phyloP scores from a whole-genome alignment of 2,329 filamentous ascomycete species.

The Furcasterigmium furcatum region DNA sequence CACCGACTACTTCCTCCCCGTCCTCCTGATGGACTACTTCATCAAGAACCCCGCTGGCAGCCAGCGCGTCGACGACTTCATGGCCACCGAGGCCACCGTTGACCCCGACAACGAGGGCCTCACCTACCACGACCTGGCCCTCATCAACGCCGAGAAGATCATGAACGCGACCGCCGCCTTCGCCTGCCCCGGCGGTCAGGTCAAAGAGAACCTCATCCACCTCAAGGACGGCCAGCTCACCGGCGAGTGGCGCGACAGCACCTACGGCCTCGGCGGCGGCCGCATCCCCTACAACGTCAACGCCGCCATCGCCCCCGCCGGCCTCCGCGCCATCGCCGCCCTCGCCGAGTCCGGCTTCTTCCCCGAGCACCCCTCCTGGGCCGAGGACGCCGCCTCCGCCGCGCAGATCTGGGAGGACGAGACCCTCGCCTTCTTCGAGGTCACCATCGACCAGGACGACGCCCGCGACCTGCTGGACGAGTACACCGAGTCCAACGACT shows the following conservation, averaged over 20 bases:
- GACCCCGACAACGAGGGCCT: conserved; percentile 47
- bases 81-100: conserved; percentile 41
- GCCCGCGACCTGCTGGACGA: conserved; percentile 42
- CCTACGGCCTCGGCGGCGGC: conserved; percentile 56
- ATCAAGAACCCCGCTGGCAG: conserved; percentile 35
- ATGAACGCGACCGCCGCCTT: conserved; percentile 54
- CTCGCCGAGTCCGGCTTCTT: conserved; percentile 49
- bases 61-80: conserved; percentile 27
- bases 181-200: conserved; percentile 38
- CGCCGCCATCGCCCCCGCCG: conserved; percentile 58
- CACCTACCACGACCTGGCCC: conserved; percentile 49
- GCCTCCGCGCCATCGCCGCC: conserved; percentile 52
- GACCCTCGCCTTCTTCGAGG: conserved; percentile 55
- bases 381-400: conserved; percentile 37
- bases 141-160: conserved; percentile 54
- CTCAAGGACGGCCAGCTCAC: conserved; percentile 51
- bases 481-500: conserved; percentile 33
- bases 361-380: conserved; percentile 44
- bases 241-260: conserved; percentile 62
- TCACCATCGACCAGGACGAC: conserved; percentile 29
- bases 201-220: conserved; percentile 51
- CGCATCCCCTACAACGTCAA: conserved; percentile 66
- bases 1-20: conserved; percentile 57
- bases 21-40: conserved; percentile 58
- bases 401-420: conserved; percentile 61